A percentile compares a stretch with the other conserved stretches of the same genome.
phyloP scores from a whole-genome alignment of 805 yeast species.

The Diddensiella caesifluorescens region DNA sequence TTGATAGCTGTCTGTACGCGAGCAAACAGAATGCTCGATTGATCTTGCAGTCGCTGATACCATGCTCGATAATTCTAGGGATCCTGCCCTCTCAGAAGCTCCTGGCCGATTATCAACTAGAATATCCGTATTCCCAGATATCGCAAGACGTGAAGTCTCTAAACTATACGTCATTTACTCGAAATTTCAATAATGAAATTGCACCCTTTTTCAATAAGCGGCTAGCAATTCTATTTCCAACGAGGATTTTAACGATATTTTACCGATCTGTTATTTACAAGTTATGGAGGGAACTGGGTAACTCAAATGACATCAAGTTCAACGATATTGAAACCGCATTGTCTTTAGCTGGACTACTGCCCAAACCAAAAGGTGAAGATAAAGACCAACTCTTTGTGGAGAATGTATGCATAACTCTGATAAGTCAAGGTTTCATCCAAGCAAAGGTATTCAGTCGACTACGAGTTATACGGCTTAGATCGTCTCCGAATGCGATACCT shows the following conservation, averaged over 20 bases:
- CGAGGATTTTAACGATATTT: slow-evolving; percentile 28
- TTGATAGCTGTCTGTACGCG: slow-evolving; percentile 34
- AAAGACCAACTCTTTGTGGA: slow-evolving; percentile 24
- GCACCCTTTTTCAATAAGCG: slow-evolving; percentile 25
- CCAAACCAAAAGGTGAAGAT: not conserved
- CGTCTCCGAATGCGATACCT: slow-evolving; percentile 22
- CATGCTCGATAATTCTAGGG: slow-evolving; percentile 52
- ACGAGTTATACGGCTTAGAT: slow-evolving; percentile 20
- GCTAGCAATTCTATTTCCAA: slow-evolving; percentile 25
- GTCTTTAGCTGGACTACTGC: slow-evolving; percentile 6
- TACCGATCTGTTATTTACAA: slow-evolving; percentile 28
- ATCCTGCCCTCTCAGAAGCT: slow-evolving; percentile 40
- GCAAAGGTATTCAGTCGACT: slow-evolving; percentile 31
- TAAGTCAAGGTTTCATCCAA: slow-evolving; percentile 32
- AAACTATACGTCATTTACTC: slow-evolving; percentile 35
- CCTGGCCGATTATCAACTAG: slow-evolving; percentile 26
- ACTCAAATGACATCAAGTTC: slow-evolving; percentile 14
- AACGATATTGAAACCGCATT: slow-evolving; percentile 16
- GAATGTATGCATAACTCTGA: slow-evolving; percentile 29
- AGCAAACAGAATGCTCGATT: slow-evolving; percentile 34
- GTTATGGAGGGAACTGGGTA: slow-evolving; percentile 11
- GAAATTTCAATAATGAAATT: slow-evolving; percentile 29
- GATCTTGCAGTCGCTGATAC: slow-evolving; percentile 46
- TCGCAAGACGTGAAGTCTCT: slow-evolving; percentile 40
- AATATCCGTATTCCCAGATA: slow-evolving; percentile 38